These are phyloP conservation scores for Gymnopilus dilepis DNA, from an alignment of 768 basidiomycete species.

Conservation along the genomic window DNA sequence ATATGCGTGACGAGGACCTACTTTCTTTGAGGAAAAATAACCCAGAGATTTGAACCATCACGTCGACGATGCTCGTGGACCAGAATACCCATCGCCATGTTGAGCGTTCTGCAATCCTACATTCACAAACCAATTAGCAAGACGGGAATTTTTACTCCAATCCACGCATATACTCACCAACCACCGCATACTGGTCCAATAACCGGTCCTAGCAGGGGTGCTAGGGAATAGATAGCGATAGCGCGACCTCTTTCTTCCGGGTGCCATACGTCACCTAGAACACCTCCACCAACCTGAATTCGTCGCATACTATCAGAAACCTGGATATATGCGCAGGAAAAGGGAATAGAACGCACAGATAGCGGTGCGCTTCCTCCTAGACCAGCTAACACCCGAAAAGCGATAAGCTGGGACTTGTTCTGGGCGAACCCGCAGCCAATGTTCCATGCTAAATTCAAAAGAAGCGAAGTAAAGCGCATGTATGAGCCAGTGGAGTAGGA, in stretches of 20 bases:
- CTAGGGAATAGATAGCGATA: slow-evolving; percentile 65
- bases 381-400: slow-evolving; percentile 72
- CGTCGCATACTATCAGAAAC: not conserved
- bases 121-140: slow-evolving; percentile 15
- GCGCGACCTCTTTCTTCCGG: slow-evolving; percentile 69
- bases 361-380: slow-evolving; percentile 77
- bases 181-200: slow-evolving; percentile 67
- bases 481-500: not conserved
- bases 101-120: slow-evolving; percentile 59
- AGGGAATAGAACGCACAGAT: slow-evolving; percentile 51
- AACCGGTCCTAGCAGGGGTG: slow-evolving; percentile 69
- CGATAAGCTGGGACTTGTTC: slow-evolving; percentile 61
- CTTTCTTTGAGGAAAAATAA: slow-evolving; percentile 68
- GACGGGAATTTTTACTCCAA: not conserved
- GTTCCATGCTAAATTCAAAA: slow-evolving; percentile 55
- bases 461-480: not conserved
- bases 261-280: slow-evolving; percentile 65
- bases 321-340: not conserved
- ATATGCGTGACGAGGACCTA: slow-evolving; percentile 31
- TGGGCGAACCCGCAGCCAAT: slow-evolving; percentile 68
- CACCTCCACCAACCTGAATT: slow-evolving; percentile 61
- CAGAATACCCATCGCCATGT: slow-evolving; percentile 84
- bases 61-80: slow-evolving; percentile 66
- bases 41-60: slow-evolving; percentile 57
- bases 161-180: slow-evolving; percentile 41